phyloP scores from a whole-genome alignment of 768 basidiomycete genomes.

The Leccinum disarticulatum region DNA sequence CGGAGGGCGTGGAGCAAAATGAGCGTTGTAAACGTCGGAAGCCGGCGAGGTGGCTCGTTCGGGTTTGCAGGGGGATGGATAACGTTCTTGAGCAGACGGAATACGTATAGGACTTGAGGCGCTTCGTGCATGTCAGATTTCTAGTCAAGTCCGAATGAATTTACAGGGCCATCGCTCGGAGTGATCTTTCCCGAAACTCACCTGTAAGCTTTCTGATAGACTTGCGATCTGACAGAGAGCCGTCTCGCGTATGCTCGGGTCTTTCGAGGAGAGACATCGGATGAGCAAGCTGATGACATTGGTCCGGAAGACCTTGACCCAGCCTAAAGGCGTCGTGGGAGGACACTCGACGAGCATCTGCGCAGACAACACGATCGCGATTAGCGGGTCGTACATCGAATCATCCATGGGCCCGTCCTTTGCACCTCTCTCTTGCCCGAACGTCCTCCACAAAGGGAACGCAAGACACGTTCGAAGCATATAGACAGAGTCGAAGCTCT shows the following conservation, averaged over 20 bases:
- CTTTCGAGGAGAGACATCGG: slow-evolving; percentile 67
- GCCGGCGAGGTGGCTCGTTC: slow-evolving; percentile 55
- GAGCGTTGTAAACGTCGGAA: slow-evolving; percentile 79
- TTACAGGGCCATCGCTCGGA: not conserved
- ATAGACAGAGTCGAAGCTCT: slow-evolving; percentile 55
- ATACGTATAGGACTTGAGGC: slow-evolving; percentile 68
- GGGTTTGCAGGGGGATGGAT: slow-evolving; percentile 27
- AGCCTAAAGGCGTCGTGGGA: slow-evolving; percentile 58
- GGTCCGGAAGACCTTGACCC: slow-evolving; percentile 84
- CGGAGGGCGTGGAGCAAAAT: slow-evolving; percentile 81
- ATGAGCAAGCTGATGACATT: slow-evolving; percentile 76
- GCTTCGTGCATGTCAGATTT: slow-evolving; percentile 74
- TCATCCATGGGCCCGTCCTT: slow-evolving; percentile 32
- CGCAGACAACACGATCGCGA: slow-evolving; percentile 66
- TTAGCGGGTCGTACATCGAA: slow-evolving; percentile 76
- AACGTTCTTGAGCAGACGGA: slow-evolving; percentile 40
- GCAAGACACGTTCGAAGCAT: slow-evolving; percentile 70
- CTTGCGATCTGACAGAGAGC: slow-evolving; percentile 61
- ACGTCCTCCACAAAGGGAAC: slow-evolving; percentile 65
- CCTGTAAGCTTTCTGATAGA: slow-evolving; percentile 63
- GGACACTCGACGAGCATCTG: slow-evolving; percentile 60
- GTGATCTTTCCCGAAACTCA: slow-evolving; percentile 32
- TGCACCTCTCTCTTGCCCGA: slow-evolving; percentile 38
- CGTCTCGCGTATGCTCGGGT: slow-evolving; percentile 56
- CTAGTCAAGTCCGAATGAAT: slow-evolving; percentile 28